phyloP scores from a whole-genome alignment of 83 land plant genomes.

The Picea mariana region DNA sequence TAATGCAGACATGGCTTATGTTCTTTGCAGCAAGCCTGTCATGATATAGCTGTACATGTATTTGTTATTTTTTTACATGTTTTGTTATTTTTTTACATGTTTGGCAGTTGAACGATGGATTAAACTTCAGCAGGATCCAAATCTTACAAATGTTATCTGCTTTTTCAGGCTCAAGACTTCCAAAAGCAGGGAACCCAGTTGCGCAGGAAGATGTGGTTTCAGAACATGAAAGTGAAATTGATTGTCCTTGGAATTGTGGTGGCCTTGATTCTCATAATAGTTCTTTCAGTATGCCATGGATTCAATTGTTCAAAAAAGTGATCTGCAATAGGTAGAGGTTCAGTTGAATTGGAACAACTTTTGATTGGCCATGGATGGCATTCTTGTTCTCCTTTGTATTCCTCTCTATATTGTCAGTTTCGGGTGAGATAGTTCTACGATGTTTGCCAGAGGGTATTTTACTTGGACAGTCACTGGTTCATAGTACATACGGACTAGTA shows the following conservation, averaged over 20 bases:
- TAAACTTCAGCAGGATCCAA: background rate
- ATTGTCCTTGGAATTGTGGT: slow-evolving; percentile 71
- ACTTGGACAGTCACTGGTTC: slow-evolving; percentile 4
- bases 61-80: too few species aligned
- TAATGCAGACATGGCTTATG: background rate
- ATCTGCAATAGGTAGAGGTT: background rate
- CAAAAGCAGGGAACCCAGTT: slow-evolving; percentile 53
- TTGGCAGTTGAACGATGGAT: too few species aligned
- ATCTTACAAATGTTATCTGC: background rate
- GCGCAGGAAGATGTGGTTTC: slow-evolving; percentile 79
- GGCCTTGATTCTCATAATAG: slow-evolving; percentile 72
- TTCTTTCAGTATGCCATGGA: slow-evolving; percentile 66
- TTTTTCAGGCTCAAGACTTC: slow-evolving; percentile 71
- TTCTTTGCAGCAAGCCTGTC: background rate
- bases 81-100: background rate
- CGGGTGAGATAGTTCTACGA: slow-evolving; percentile 6
- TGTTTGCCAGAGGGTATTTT: slow-evolving; percentile 1
- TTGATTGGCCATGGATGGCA: background rate
- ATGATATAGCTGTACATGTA: background rate
- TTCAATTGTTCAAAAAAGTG: slow-evolving; percentile 55
- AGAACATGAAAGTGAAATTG: slow-evolving; percentile 79
- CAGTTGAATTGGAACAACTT: slow-evolving; percentile 1
- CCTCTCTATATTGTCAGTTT: slow-evolving; percentile 8
- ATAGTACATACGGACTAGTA: slow-evolving; percentile 9
- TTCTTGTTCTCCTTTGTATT: background rate